Evolutionary conservation across 1,284 basidiomycete species (phyloP), one percentile per base, ranked within the genome.

Genomic region (Puccinia horiana): DNA sequence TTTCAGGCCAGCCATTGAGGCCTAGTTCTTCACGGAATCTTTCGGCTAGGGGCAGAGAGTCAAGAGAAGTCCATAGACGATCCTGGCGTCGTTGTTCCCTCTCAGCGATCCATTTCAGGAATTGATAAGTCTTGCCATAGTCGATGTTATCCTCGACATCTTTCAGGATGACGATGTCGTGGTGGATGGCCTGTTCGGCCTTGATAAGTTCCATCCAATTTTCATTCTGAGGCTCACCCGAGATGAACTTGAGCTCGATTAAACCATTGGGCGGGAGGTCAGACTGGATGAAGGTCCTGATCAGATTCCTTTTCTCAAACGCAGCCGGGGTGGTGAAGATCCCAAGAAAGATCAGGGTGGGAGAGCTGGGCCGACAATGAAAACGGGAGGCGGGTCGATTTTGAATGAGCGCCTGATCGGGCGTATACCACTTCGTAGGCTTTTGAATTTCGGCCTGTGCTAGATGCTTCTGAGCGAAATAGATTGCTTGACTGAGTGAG

Each of bases 201-300:
- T 80, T 49, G 47, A 80, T 58, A 14, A 80, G 47, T 29, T 80
- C 63, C 52, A 47, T 37, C 65, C 67, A 80, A 54, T 80, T 37
- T 20, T 70, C 47, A 49, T 80, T 72, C 49, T 54, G 11, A 32
- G 77, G 77, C 61, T 56, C 42, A 26, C 67, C 77, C 12, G 77
- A 80, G 52, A 80, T 72, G 40, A 80, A 80, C n/a, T 54, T 65
- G 49, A 80, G 49, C 29, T 80, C 67, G 69, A 80, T 58, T 2
- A 72, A 20, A 23, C 37, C 47, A 32, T 70, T 69, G 29, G 77
- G n/a, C 0, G 77, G 77, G 32, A 80, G 54, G 18, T 80, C 67
- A 4, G 77, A 16, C 40, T 72, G 72, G 67, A 80, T 2, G 6
- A 80, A 42, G 0, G 77, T 80, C 20, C 77, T 0, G 42, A 80